A percentile compares a stretch with the other conserved stretches of the same genome.
These are phyloP conservation scores for Aspergillus tamarii DNA, from an alignment of 2,329 filamentous ascomycete genomes.

Conservation along the genomic window DNA sequence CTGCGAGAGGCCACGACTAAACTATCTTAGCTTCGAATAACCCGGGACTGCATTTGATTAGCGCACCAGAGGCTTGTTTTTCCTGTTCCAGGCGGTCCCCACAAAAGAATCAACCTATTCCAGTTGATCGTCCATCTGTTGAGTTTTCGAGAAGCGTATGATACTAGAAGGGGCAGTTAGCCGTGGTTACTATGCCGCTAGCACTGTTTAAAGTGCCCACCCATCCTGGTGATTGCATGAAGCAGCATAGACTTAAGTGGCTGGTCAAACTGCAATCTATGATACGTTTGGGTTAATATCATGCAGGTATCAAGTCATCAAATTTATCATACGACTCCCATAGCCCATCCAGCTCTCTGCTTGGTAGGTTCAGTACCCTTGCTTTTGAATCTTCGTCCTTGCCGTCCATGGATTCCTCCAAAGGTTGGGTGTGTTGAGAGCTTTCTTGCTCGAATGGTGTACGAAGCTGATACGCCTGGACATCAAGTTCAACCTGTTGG, in stretches of 20 bases:
- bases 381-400: slow-evolving; percentile 35
- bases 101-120: slow-evolving; percentile 71
- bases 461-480: slow-evolving; percentile 47
- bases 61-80: slow-evolving; percentile 63
- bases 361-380: slow-evolving; percentile 41
- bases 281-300: background rate
- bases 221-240: slow-evolving; percentile 44
- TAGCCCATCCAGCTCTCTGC: slow-evolving; percentile 42
- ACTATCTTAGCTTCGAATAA: slow-evolving; percentile 1
- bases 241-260: slow-evolving; percentile 46
- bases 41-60: background rate
- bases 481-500: slow-evolving; percentile 42
- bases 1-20: slow-evolving; percentile 50
- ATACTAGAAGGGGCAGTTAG: slow-evolving; percentile 23
- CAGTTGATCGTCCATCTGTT: slow-evolving; percentile 46
- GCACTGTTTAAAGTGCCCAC: slow-evolving; percentile 19
- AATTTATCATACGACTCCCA: slow-evolving; percentile 45
- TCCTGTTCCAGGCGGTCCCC: slow-evolving; percentile 91
- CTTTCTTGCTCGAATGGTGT: slow-evolving; percentile 25
- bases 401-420: slow-evolving; percentile 18
- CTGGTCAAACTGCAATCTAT: slow-evolving; percentile 48
- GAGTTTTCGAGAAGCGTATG: slow-evolving; percentile 37
- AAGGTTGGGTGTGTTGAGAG: slow-evolving; percentile 24
- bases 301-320: background rate
- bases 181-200: background rate